Base-by-base conservation (phyloP, 2,329 filamentous ascomycete species). In the Phaeosphaeriaceae sp. region DNA sequence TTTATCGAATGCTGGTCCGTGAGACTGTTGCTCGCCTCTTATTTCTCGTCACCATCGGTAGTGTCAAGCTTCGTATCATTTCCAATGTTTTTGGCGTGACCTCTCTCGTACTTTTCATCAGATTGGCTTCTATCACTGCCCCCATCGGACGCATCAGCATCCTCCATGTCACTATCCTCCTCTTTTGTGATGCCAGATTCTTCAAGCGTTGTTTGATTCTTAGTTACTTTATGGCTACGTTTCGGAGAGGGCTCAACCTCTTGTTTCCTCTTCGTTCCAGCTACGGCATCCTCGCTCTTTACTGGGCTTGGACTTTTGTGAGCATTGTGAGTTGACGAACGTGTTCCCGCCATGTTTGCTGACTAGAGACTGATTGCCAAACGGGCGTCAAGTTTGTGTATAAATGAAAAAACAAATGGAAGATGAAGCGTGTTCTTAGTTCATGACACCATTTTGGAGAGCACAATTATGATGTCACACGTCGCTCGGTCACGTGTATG, bases 151-250 rank as follows among this genome's bases (percentile, higher is more conserved):
- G 21, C n/a, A 48, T 51, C 30, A 21, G 54, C 46, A 21, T 72
- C 64, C 26, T 67, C 63, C 56, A 60, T 66, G 18, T 68, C 63
- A 17, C 38, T 52, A 35, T 69, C 62, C 3, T 56, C 51, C 28
- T 69, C 53, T 18, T 87, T 51, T 13, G 50, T 44, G 8, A 72
- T 70, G 34, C 82, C 67, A 1, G 75, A 77, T 54, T 83, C 79
- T 50, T 84, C 81, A 28, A 83, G 74, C 0, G 79, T 82, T 57
- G 77, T 77, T 61, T 84, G 81, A 50, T 76, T 74, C 56, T 76
- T 78, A 13, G 66, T 49, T 12, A 60, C 63, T 42, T 77, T 75
- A 55, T 74, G 76, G n/a, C 69, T 66, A 18, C 75, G 74, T 60
- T 80, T 79, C 11, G 75, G 71, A 1, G 75, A 70, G 1, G 52